Evolutionary conservation across 257 asterid species (phyloP).

Genomic region (Verbena officinalis): DNA sequence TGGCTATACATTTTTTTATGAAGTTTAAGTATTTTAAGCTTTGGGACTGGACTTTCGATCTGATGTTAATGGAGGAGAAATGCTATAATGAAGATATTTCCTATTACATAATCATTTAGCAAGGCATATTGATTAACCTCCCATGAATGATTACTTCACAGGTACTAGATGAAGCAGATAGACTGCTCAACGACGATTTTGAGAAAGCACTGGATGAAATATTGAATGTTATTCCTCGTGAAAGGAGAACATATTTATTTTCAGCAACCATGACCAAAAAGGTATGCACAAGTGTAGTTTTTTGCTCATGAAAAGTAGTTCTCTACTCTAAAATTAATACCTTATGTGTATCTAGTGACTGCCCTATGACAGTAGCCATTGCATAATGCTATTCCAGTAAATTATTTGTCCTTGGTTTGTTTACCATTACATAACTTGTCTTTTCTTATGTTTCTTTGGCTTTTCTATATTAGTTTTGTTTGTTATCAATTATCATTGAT

Average conservation of each 20-base stretch:
- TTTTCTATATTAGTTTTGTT: not conserved
- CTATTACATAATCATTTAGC: not conserved
- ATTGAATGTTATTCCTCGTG: slow-evolving; percentile 76
- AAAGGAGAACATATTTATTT: slow-evolving; percentile 82
- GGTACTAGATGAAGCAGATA: slow-evolving; percentile 97
- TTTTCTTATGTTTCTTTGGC: too few species aligned
- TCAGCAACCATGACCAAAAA: slow-evolving; percentile 98
- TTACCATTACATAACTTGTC: too few species aligned
- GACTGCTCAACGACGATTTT: slow-evolving; percentile 87
- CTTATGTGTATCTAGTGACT: not conserved
- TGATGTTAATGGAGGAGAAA: not conserved
- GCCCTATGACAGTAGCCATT: not conserved
- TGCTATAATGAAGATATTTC: not conserved
- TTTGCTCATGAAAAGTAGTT: not conserved
- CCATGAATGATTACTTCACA: slow-evolving; percentile 21
- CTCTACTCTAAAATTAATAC: too few species aligned
- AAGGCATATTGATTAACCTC: slow-evolving; percentile 7
- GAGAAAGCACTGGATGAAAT: slow-evolving; percentile 80
- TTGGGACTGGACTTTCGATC: not conserved
- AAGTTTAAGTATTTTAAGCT: slow-evolving; percentile 2
- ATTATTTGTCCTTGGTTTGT: not conserved
- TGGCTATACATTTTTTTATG: not conserved
- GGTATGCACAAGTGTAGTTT: slow-evolving; percentile 39
- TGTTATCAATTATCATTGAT: not conserved
- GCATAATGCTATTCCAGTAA: not conserved